Evolutionary conservation across 1,284 basidiomycete species (phyloP).

Genomic region (Moesziomyces parantarcticus): DNA sequence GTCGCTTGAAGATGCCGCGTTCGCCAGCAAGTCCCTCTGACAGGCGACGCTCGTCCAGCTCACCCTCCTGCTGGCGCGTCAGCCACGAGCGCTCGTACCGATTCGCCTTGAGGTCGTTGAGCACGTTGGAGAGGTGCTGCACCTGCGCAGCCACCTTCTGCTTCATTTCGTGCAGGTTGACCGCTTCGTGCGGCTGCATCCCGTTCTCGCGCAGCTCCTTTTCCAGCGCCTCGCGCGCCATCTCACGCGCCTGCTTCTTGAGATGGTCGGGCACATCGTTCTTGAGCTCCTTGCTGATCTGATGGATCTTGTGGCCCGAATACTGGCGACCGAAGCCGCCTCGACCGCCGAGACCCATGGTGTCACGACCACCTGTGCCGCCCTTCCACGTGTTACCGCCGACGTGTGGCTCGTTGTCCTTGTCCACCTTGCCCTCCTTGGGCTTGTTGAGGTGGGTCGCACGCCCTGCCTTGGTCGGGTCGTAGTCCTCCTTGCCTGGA

Average conservation of each 20-base stretch:
- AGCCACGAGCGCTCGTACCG: slow-evolving; percentile 68
- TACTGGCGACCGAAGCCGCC: slow-evolving; percentile 64
- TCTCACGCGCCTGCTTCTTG: slow-evolving; percentile 66
- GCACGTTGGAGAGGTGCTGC: slow-evolving; percentile 58
- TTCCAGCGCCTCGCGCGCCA: slow-evolving; percentile 67
- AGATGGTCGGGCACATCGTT: slow-evolving; percentile 67
- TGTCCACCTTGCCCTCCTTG: slow-evolving; percentile 67
- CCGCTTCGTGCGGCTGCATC: slow-evolving; percentile 64
- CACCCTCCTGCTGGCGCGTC: slow-evolving; percentile 68
- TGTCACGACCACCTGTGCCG: slow-evolving; percentile 68
- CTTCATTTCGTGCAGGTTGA: slow-evolving; percentile 62
- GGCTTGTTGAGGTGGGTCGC: slow-evolving; percentile 59
- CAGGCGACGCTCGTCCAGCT: slow-evolving; percentile 67
- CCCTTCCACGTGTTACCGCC: slow-evolving; percentile 69
- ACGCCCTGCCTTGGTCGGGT: slow-evolving; percentile 46
- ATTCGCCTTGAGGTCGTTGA: slow-evolving; percentile 67
- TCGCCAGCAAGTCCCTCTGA: slow-evolving; percentile 69
- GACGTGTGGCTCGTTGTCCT: slow-evolving; percentile 63
- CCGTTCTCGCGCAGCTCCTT: slow-evolving; percentile 66
- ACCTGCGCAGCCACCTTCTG: slow-evolving; percentile 59
- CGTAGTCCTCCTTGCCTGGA: slow-evolving; percentile 47
- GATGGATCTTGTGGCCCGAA: slow-evolving; percentile 66
- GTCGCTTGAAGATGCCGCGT: slow-evolving; percentile 65
- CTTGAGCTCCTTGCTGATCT: slow-evolving; percentile 66
- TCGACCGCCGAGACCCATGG: slow-evolving; percentile 67